Base-by-base conservation (phyloP, 1,139 yeast genomes). In the Kodamaea suecica region DNA sequence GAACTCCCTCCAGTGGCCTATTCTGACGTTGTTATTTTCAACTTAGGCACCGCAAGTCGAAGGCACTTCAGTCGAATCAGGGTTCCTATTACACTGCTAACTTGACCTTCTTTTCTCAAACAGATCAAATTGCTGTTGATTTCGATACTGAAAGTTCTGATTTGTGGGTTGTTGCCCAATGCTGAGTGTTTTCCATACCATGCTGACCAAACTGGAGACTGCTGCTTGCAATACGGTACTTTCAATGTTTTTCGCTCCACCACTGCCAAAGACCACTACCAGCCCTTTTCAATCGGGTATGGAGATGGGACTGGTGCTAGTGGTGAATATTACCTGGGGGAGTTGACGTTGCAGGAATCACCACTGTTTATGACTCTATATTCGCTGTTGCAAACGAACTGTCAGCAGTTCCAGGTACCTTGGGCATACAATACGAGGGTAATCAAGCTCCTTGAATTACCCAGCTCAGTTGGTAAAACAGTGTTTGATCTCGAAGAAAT, bases 101-200 rank as follows among this genome's bases (percentile, higher is more conserved):
- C 9, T 27, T 43, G 25, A 19, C 27, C 5, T 9, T 43, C n/a
- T 45, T 45, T n/a, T 40, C 45, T 7, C 27, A 40, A 21, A 20
- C 38, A 1, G 40, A 36, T 29, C 12, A 16, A 5, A 29, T 42
- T 10, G 27, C 34, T 17, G 44, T 45, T 7, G 42, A 38, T n/a
- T 8, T 53, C 23, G 55, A 50, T 30, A 50, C 56, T 5, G 56
- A 56, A 8, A 44, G 50, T 20, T 41, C 55, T 4, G 55, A 51
- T 33, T 45, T 51, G 35, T 53, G 55, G 55, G 38, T 34, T 13
- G 37, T 39, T 17, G 37, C 31, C 33, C 16, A 33, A 38, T 13
- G 37, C 47, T 9, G 17, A 21, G 4, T 11, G 20, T 25, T 6
- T 5, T 12, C 26, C 20, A 10, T 3, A 10, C 26, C 14, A 23